phyloP scores from a whole-genome alignment of 495 filamentous ascomycete genomes.

The Penicillium antarcticum region DNA sequence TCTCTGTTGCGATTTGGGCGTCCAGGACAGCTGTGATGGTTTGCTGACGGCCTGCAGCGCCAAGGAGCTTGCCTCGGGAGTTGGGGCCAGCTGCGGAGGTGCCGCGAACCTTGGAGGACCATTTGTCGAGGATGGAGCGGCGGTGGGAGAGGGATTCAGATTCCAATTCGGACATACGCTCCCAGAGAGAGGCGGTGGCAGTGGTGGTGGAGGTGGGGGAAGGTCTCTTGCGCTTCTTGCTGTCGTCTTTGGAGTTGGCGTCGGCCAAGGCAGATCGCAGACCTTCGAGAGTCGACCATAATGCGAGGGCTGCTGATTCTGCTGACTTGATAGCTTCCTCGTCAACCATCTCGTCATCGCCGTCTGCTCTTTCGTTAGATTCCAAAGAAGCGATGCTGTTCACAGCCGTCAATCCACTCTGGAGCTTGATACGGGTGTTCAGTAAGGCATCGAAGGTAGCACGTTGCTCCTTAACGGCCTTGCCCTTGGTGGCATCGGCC shows the following conservation, averaged over 20 bases:
- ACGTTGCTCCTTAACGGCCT: conserved; percentile 78
- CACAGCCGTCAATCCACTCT: conserved; percentile 79
- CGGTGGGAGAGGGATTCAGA: conserved; percentile 41
- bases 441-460: conserved; percentile 82
- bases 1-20: conserved; percentile 64
- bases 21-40: conserved; percentile 70
- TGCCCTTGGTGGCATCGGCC: conserved; percentile 78
- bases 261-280: conserved; percentile 61
- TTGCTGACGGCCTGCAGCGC: conserved; percentile 42
- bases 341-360: conserved; percentile 36
- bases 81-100: conserved; percentile 35
- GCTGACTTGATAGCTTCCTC: conserved; percentile 63
- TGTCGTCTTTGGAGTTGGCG: conserved; percentile 41
- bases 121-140: conserved; percentile 45
- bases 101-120: conserved; percentile 51
- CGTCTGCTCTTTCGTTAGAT: conserved; percentile 30
- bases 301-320: conserved; percentile 79
- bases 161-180: conserved; percentile 66
- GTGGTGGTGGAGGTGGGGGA: conserved; percentile 45
- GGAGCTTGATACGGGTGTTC: conserved; percentile 82
- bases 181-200: conserved; percentile 62
- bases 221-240: conserved; percentile 59
- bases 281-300: conserved; percentile 80
- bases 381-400: conserved; percentile 61
- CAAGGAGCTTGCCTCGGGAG: conserved; percentile 43